A percentile compares a stretch with the other conserved stretches of the same genome.
Conservation (phyloP, 805 yeast species). For the Metschnikowia proteae region DNA sequence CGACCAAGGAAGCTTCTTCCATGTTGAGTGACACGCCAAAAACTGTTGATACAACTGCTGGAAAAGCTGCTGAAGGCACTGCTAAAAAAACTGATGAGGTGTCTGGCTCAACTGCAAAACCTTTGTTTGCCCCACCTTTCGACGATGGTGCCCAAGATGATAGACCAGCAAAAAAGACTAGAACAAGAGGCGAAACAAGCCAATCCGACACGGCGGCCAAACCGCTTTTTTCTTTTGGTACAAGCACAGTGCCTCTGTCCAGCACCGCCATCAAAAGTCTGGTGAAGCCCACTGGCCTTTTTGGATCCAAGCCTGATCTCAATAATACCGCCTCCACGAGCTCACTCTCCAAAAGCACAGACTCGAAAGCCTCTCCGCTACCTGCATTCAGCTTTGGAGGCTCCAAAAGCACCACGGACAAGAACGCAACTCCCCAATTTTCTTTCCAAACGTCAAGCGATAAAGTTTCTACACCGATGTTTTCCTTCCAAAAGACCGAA, state of each 20-base stretch:
- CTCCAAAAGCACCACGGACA: neutral
- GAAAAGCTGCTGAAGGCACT: slow-evolving; percentile 4
- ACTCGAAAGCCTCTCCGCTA: neutral
- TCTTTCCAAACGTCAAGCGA: neutral
- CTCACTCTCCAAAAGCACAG: neutral
- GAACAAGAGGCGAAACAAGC: neutral
- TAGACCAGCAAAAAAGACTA: slow-evolving; percentile 3
- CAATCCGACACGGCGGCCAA: neutral
- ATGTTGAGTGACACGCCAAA: neutral
- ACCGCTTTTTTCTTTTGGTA: neutral
- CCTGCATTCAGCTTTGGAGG: slow-evolving; percentile 1
- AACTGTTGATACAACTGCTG: slow-evolving; percentile 7
- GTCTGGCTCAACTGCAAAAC: neutral
- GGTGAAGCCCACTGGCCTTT: neutral
- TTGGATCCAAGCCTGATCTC: neutral
- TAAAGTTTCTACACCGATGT: neutral
- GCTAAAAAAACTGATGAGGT: slow-evolving; percentile 8
- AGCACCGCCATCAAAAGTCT: neutral
- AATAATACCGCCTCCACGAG: neutral
- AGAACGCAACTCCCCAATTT: neutral
- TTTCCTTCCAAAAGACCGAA: neutral
- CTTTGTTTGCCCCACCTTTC: slow-evolving; percentile 5
- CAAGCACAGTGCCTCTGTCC: neutral
- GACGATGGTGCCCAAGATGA: slow-evolving; percentile 2
- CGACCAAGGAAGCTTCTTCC: neutral